Percentiles rank a stretch among this genome's conserved stretches.
These are phyloP conservation scores for Urostyla sp. DNA, from an alignment of 73 alveolate genomes.

Conservation along the genomic window DNA sequence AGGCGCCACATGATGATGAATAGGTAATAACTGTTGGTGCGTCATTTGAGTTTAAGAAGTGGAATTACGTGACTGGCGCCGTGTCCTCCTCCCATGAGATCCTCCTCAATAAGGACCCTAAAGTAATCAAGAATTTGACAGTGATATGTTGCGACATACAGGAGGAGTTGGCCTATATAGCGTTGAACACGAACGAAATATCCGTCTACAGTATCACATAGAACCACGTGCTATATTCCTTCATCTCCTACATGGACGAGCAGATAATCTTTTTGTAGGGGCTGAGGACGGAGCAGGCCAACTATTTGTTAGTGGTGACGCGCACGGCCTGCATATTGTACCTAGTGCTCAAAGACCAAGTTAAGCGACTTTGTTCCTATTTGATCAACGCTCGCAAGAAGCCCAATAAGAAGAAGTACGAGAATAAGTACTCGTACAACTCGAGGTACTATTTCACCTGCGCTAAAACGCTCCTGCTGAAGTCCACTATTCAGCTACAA, in stretches of 20 bases:
- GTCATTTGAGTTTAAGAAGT: constrained; percentile 58
- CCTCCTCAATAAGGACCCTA: constrained; percentile 30
- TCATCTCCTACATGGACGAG: constrained; percentile 54
- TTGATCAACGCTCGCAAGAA: constrained; percentile 54
- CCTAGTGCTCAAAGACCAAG: constrained; percentile 28
- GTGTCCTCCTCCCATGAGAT: constrained; percentile 49
- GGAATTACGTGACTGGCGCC: constrained; percentile 71
- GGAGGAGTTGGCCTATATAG: constrained; percentile 35
- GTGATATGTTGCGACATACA: constrained; percentile 41
- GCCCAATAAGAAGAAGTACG: constrained; percentile 43
- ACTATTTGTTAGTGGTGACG: constrained; percentile 53
- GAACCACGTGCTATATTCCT: constrained; percentile 18
- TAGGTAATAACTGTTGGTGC: constrained; percentile 57
- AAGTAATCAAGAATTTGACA: background rate
- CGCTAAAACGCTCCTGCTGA: constrained; percentile 26
- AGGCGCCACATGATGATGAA: constrained; percentile 57
- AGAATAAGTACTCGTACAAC: constrained; percentile 55
- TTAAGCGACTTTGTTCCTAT: constrained; percentile 61
- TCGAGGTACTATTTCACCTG: constrained; percentile 67
- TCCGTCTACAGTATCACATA: constrained; percentile 40
- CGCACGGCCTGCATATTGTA: constrained; percentile 66
- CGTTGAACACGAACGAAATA: constrained; percentile 40
- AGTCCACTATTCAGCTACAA: background rate
- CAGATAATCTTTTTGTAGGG: constrained; percentile 57
- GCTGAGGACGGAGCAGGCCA: constrained; percentile 30